Evolutionary conservation across 1,139 yeast species (phyloP), one percentile per base, ranked within the genome.

Genomic region (Komagataea norvegica): DNA sequence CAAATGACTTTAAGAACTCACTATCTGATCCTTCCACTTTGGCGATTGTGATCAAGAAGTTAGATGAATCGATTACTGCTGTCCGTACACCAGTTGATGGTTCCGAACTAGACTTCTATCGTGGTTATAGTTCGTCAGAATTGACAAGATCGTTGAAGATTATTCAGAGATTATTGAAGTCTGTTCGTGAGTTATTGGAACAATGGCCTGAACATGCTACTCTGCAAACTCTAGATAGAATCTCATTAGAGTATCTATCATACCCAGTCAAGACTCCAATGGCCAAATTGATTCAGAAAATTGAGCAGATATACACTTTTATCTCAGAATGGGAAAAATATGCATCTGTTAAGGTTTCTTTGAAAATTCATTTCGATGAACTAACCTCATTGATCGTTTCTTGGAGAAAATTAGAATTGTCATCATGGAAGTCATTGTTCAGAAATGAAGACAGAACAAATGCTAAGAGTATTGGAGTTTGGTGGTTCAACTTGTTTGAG

Each of bases 171-270:
- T 59, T 88, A 8, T 66, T 71, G 45, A 57, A 60, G 4, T 62
- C 74, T 4, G 74, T 76, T 3, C 51, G 59, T 13, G 65, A 64
- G n/a, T 60, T 86, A 20, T 59, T 83, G 13, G 63, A 62, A 17
- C 77, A 79, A 54, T 91, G 96, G 96, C 97, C 98, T 1, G 98
- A 93, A 52, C 96, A 93, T 65, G 93, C 94, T 1, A 87, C 95
- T 1, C 62, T 93, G 36, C 79, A 72, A 42, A 87, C 82, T 25
- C 70, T 91, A 37, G 61, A 66, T 22, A 65, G 79, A 42, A 77
- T 83, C n/a, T 73, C 83, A 45, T 63, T 70, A 14, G 97, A 89
- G 55, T 76, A 83, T 47, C 60, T 84, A 40, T 59, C 62, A 5
- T 80, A 68, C 51, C 75, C 95, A 0, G 67, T 78, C 5, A 66